Conservation (phyloP, 2,329 filamentous ascomycete genomes). For the Cercospora sojina region DNA sequence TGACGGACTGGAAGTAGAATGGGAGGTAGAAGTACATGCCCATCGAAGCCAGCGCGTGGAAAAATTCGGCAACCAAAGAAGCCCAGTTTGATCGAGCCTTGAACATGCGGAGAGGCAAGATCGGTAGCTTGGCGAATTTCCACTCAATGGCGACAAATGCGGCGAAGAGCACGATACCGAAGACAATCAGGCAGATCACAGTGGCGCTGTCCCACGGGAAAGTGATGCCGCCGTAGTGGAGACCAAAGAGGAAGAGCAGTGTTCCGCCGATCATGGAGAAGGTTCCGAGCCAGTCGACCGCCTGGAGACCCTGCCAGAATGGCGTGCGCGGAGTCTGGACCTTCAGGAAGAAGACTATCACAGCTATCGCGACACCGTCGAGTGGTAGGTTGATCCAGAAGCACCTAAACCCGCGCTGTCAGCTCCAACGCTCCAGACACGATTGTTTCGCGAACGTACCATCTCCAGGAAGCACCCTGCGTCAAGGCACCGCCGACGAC, state of each 20-base stretch:
- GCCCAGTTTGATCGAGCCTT: background rate
- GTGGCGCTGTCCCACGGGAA: background rate
- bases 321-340: background rate
- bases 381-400: background rate
- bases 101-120: background rate
- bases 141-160: background rate
- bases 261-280: background rate
- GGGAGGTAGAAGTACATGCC: constrained; percentile 36
- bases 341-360: background rate
- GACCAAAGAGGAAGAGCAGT: background rate
- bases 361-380: background rate
- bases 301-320: background rate
- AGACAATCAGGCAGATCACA: background rate
- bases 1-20: constrained; percentile 46
- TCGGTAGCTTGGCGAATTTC: background rate
- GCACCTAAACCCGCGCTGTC: background rate
- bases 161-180: background rate
- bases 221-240: background rate
- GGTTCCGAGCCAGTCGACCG: background rate
- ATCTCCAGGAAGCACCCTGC: background rate
- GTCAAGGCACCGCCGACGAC: background rate
- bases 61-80: background rate
- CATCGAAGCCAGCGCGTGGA: background rate
- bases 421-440: background rate
- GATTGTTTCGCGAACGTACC: background rate